Conservation (phyloP, 345 rosid genomes). For the Toxicodendron radicans region DNA sequence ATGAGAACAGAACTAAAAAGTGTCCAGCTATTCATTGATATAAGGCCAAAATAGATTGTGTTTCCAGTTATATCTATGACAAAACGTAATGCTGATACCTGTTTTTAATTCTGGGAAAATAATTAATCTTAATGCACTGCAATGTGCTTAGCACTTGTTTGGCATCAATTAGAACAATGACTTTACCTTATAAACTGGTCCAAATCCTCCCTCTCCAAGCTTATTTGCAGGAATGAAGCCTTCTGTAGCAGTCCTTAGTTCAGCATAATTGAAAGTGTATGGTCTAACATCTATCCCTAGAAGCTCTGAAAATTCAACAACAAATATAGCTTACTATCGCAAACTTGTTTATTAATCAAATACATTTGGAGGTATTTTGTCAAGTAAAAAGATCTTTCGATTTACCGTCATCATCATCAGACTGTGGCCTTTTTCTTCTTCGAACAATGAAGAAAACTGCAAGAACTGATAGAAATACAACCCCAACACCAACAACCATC, state of each 20-base stretch:
- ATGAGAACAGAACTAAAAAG: too few species aligned
- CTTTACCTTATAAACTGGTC: conserved; percentile 69
- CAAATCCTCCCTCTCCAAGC: conserved; percentile 89
- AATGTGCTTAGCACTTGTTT: background rate
- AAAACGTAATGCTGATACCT: background rate
- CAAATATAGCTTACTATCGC: conserved; percentile 3
- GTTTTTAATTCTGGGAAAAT: background rate
- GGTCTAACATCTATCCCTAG: conserved; percentile 17
- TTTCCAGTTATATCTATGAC: background rate
- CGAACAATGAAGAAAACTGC: conserved; percentile 35
- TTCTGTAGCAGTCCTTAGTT: conserved; percentile 11
- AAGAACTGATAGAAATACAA: conserved; percentile 31
- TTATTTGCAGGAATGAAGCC: conserved; percentile 35
- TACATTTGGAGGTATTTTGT: too few species aligned
- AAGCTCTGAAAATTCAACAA: conserved; percentile 23
- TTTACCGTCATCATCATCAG: conserved; percentile 53
- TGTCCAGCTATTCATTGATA: too few species aligned
- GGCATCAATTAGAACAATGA: conserved; percentile 18
- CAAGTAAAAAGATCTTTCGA: too few species aligned
- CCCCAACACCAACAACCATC: conserved; percentile 47
- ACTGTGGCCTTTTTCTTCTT: conserved; percentile 36
- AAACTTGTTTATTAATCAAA: background rate
- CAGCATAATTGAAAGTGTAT: conserved; percentile 16
- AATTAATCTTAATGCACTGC: background rate
- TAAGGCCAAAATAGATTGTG: background rate